These are phyloP conservation scores for Zizania palustris DNA, from an alignment of 202 grass and related monocot species.

Conservation along the genomic window DNA sequence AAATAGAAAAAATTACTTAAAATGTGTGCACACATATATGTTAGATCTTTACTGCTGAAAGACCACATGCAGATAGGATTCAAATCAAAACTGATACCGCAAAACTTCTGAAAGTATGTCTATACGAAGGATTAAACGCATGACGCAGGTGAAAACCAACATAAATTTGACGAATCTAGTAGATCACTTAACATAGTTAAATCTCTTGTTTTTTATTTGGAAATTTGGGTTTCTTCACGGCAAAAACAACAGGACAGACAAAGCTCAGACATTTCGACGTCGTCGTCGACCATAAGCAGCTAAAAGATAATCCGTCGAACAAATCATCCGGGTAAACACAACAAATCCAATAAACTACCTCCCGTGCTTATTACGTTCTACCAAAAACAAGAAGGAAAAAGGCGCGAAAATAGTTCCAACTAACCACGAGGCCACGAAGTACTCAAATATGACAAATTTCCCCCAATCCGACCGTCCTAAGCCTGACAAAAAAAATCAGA, in stretches of 20 bases:
- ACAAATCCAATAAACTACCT: constrained; percentile 29
- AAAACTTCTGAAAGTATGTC: not conserved
- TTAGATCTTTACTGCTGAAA: constrained; percentile 11
- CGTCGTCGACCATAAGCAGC: constrained; percentile 29
- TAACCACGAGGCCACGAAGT: not conserved
- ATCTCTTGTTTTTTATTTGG: constrained; percentile 21
- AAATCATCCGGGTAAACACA: constrained; percentile 34
- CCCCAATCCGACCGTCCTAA: not conserved
- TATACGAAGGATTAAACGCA: constrained; percentile 20
- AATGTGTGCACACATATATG: not conserved
- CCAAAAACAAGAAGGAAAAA: constrained; percentile 23
- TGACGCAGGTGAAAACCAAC: not conserved
- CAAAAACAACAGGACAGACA: constrained; percentile 5
- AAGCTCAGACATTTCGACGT: not conserved
- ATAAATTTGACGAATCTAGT: not conserved
- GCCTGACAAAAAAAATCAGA: not conserved
- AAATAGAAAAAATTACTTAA: not conserved
- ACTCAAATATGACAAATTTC: constrained; percentile 6
- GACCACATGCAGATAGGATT: not conserved
- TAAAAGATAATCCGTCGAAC: constrained; percentile 20
- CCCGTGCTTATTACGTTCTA: constrained; percentile 23
- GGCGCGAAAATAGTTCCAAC: constrained; percentile 6
- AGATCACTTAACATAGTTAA: not conserved
- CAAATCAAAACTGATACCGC: too few species aligned
- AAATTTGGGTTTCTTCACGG: constrained; percentile 21